Evolutionary conservation across 148 eudicot genomes (phyloP), one percentile per base, ranked within the genome.

Genomic region (Silene latifolia): DNA sequence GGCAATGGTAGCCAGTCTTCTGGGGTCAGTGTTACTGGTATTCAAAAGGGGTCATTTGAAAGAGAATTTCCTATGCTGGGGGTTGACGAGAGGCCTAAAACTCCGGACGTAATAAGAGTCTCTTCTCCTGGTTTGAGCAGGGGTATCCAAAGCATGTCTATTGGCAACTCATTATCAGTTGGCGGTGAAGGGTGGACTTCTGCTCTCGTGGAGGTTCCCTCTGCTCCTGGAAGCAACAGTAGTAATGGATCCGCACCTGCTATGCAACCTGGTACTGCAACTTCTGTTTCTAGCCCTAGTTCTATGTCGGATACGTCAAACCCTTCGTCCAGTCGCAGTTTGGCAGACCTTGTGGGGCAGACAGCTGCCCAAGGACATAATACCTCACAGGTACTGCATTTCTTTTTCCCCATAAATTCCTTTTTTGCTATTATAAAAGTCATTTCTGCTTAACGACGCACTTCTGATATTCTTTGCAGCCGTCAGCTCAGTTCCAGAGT

Each of bases 101-200:
- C 82, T 29, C 70, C 87, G 58, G 95, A 86, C 71, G 20, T 86
- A 14, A 56, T 73, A 42, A 89, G 91, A 83, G 86, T 91, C 69
- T 76, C 88, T 3, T 89, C 98, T 67, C 92, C 92, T 87, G 87
- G 86, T n/a, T 53, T 89, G 79, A 85, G 80, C 75, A 83, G 83
- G 72, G 85, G 87, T 72, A 74, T 84, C 69, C 91, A 93, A 60
- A 74, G 87, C 78, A 68, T 90, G 46, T 83, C 93, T 20, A 69
- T 81, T 61, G 91, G 85, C 27, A 85, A 48, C 79, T 72, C 93
- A 54, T 72, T 81, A 39, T 77, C 88, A 76, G 77, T 84, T 69
- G 80, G 85, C 66, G 83, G 93, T 72, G 97, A 91, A 81, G 90
- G 87, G 13, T 89, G 98, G 95, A 93, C 93, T 24, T 93, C 98